Conservation (phyloP, 257 asterid species). For the Capsicum chinense region DNA sequence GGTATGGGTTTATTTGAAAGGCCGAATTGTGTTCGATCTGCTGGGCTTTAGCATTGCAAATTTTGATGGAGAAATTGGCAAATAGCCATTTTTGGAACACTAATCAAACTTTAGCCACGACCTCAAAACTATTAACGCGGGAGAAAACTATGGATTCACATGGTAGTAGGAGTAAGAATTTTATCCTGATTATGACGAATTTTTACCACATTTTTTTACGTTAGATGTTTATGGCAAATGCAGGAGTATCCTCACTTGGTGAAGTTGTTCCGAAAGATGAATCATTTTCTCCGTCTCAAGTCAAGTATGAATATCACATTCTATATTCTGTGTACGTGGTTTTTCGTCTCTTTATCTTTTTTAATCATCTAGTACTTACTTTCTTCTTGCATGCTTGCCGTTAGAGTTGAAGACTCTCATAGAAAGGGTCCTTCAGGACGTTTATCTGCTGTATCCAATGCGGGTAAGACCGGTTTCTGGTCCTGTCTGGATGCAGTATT, state of each 20-base stretch:
- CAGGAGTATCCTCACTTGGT: conserved; percentile 58
- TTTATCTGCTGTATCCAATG: conserved; percentile 53
- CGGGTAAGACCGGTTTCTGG: conserved; percentile 51
- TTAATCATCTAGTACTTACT: conserved; percentile 38
- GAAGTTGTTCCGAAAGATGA: conserved; percentile 74
- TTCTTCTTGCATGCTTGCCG: conserved; percentile 26
- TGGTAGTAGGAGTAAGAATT: not conserved
- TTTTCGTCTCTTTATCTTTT: conserved; percentile 20
- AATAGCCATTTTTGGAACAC: too few species aligned
- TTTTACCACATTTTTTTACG: conserved; percentile 14
- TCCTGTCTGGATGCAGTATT: not conserved
- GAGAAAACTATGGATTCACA: not conserved
- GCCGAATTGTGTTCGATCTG: too few species aligned
- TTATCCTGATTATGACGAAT: not conserved
- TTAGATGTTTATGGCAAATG: conserved; percentile 32
- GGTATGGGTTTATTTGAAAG: too few species aligned
- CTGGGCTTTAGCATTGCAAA: too few species aligned
- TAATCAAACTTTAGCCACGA: too few species aligned
- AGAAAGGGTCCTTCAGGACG: conserved; percentile 69
- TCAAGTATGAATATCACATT: conserved; percentile 60
- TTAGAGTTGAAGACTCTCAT: conserved; percentile 75
- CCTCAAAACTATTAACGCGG: not conserved
- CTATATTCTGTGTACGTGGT: conserved; percentile 24
- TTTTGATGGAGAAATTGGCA: too few species aligned
- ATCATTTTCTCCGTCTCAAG: conserved; percentile 63